A percentile compares a stretch with the other conserved stretches of the same genome.
Evolutionary conservation across 345 rosid species (phyloP).

Genomic region (Lepidium sativum): DNA sequence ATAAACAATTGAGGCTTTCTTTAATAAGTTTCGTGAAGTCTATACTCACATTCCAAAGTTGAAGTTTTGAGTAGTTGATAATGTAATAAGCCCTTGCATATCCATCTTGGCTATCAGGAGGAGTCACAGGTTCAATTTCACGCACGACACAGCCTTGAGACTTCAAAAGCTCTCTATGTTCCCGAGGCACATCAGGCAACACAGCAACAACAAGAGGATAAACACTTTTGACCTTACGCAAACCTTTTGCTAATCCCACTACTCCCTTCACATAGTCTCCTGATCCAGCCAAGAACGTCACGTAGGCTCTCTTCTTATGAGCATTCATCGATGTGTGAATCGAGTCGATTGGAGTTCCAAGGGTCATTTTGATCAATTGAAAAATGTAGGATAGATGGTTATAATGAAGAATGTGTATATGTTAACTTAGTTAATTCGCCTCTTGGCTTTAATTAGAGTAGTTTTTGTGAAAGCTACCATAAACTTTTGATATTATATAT

Average conservation of each 20-base stretch:
- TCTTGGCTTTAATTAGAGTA: background rate
- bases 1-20: too few relatives aligned
- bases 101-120: background rate
- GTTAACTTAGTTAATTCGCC: background rate
- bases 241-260: conserved; percentile 64
- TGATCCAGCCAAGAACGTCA: conserved; percentile 59
- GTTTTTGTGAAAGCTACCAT: background rate
- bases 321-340: conserved; percentile 18
- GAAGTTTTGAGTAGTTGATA: conserved; percentile 9
- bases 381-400: background rate
- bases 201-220: conserved; percentile 67
- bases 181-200: conserved; percentile 68
- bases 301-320: conserved; percentile 30
- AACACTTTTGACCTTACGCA: conserved; percentile 46
- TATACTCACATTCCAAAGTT: conserved; percentile 11
- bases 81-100: conserved; percentile 15
- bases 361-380: conserved; percentile 23
- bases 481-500: background rate
- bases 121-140: conserved; percentile 35
- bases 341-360: conserved; percentile 21
- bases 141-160: conserved; percentile 51
- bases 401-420: background rate
- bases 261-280: conserved; percentile 74
- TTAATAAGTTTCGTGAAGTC: background rate
- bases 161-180: conserved; percentile 49